Percentiles rank a stretch among this genome's conserved stretches.
These are phyloP conservation scores for Rhazya stricta DNA, from an alignment of 257 asterid genomes.

Conservation along the genomic window DNA sequence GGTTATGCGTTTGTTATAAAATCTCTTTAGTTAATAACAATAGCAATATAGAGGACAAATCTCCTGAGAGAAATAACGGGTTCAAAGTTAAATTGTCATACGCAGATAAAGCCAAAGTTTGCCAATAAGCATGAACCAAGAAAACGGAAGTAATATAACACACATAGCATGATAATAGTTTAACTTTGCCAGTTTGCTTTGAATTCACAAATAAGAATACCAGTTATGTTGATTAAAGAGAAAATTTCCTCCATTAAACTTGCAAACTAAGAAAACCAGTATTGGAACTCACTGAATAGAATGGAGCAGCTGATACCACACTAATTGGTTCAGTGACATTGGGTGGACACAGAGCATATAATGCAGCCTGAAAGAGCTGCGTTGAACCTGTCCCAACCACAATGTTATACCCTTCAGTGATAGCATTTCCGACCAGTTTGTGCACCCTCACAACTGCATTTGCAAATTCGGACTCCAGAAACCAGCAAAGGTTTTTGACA, in stretches of 20 bases:
- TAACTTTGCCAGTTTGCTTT: too few relatives aligned
- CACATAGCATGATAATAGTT: too few relatives aligned
- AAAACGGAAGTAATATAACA: too few relatives aligned
- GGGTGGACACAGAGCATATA: slow-evolving; percentile 67
- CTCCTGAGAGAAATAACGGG: neutral
- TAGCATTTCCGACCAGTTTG: slow-evolving; percentile 72
- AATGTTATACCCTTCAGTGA: slow-evolving; percentile 56
- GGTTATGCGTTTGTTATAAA: too few relatives aligned
- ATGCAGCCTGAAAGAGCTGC: slow-evolving; percentile 80
- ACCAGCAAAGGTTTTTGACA: slow-evolving; percentile 67
- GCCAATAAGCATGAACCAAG: too few relatives aligned
- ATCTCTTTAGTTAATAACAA: neutral
- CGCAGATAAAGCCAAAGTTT: too few relatives aligned
- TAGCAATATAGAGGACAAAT: neutral
- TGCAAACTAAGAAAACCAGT: neutral
- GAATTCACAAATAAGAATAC: neutral
- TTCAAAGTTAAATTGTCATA: too few relatives aligned
- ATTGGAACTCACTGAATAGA: slow-evolving; percentile 66
- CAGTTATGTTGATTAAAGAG: neutral
- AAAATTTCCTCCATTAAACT: neutral
- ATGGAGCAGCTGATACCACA: slow-evolving; percentile 91
- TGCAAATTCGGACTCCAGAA: slow-evolving; percentile 69
- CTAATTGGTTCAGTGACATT: slow-evolving; percentile 56
- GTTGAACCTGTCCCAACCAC: slow-evolving; percentile 96
- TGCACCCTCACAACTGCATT: slow-evolving; percentile 59